Base-by-base conservation (phyloP, 257 asterid genomes). In the Eustoma russellianum region DNA sequence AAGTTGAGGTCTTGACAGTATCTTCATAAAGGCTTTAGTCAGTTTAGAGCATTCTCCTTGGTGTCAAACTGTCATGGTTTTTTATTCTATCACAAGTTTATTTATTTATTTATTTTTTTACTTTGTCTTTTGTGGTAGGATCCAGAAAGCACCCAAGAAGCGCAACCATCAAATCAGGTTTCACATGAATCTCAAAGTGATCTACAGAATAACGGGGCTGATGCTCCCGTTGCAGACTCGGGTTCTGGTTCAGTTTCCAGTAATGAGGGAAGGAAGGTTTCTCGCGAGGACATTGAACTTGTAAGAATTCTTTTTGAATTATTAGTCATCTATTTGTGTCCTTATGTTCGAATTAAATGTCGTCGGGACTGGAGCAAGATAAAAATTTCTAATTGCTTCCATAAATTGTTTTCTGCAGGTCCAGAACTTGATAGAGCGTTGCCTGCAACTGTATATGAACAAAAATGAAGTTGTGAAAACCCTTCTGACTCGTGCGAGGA, bases 221-320 rank as follows among this genome's bases (percentile, higher is more conserved):
- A 91, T 63, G 77, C 78, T 56, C 90, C 84, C 49, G 66, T 84
- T 64, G 83, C 89, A 46, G 98, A 92, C 75, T 74, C 98, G 17
- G 93, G 84, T 60, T 92, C 98, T 13, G 89, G 82, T 70, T 86
- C 96, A 5, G 88, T 68, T 51, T 79, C 95, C 33, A 79, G 93
- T 84, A 85, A 74, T 33, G 93, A 81, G 55, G 81, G 79, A 61
- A 77, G 86, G 77, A 92, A 85, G 79, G 95, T 92, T 63, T 85
- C 97, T 53, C 94, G 97, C 6, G 93, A 88, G 66, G 98, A 92
- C 63, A 92, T 92, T 48, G 97, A 88, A 71, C 94, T 88, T 46
- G 98, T 92, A 73, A 79, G 97, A 55, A 48, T 52, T 46, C 48
- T 60, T 15, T n/a, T 28, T 38, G 9, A 9, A 7, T 11, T 11